phyloP scores from a whole-genome alignment of 768 basidiomycete genomes.

The Xerocomus potaroensis region DNA sequence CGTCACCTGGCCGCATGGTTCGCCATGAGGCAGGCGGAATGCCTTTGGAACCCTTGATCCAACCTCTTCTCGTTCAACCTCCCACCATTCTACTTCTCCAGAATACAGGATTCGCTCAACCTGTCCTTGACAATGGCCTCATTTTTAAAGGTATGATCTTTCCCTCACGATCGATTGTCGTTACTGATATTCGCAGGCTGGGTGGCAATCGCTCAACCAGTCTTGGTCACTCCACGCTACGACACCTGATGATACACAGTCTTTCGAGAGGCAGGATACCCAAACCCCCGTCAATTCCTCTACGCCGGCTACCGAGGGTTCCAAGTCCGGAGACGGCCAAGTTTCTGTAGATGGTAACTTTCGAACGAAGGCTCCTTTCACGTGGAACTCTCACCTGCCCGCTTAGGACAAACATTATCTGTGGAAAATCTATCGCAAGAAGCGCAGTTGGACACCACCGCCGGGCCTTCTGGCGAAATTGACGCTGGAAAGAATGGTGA shows the following conservation, averaged over 20 bases:
- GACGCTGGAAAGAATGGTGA: no score
- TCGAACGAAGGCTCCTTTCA: no score
- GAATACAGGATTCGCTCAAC: background rate
- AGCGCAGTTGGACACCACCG: no score
- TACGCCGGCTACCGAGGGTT: no score
- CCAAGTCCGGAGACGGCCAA: background rate
- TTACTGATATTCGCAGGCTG: constrained; percentile 2
- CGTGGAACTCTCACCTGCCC: no score
- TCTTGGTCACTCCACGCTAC: background rate
- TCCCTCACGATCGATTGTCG: background rate
- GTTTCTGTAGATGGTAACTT: constrained; percentile 10
- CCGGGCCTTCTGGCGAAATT: no score
- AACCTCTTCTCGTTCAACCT: constrained; percentile 2
- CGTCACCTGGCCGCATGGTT: constrained; percentile 14
- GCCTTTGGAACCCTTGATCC: constrained; percentile 1
- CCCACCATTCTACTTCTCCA: constrained; percentile 5
- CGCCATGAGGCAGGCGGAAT: constrained; percentile 21
- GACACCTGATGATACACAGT: background rate
- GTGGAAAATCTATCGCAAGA: no score
- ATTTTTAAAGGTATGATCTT: constrained; percentile 6
- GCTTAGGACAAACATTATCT: no score
- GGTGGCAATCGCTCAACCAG: constrained; percentile 6
- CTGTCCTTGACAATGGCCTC: constrained; percentile 4
- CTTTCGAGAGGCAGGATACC: background rate
- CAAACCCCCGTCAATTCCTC: no score